Evolutionary conservation across 139 green algal genomes (phyloP).

Genomic region (Coelastrella sp.): DNA sequence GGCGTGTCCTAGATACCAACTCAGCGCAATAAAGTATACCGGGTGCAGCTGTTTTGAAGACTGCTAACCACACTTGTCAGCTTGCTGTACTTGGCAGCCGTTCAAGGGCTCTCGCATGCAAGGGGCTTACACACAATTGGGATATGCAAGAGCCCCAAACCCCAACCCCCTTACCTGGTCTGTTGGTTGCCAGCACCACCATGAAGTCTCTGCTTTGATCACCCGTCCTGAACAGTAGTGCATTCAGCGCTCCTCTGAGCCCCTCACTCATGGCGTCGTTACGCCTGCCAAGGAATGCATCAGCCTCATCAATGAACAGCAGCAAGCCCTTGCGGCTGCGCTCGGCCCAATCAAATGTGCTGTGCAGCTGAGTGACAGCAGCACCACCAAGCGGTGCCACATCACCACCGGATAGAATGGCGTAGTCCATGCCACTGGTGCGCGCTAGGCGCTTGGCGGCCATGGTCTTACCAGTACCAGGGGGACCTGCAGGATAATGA

Average conservation of each 20-base stretch:
- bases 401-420: constrained; percentile 97
- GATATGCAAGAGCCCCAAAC: neutral
- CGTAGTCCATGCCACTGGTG: constrained; percentile 96
- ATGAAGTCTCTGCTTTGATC: constrained; percentile 83
- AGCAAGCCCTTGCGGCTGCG: constrained; percentile 87
- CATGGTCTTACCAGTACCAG: constrained; percentile 97
- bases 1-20: too few relatives aligned
- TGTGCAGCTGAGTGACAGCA: constrained; percentile 97
- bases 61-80: neutral
- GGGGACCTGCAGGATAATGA: constrained; percentile 60
- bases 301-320: constrained; percentile 97
- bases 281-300: constrained; percentile 95
- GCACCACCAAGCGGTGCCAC: constrained; percentile 91
- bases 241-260: constrained; percentile 94
- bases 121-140: too few relatives aligned
- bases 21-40: too few relatives aligned
- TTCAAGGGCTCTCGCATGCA: too few relatives aligned
- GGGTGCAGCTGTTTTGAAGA: too few relatives aligned
- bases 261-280: constrained; percentile 91
- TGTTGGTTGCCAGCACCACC: constrained; percentile 96
- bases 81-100: neutral
- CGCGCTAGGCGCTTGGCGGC: constrained; percentile 95
- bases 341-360: constrained; percentile 98
- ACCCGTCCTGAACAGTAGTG: constrained; percentile 90
- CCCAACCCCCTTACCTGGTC: constrained; percentile 66